Evolutionary conservation across 768 basidiomycete species (phyloP).

Genomic region (Leccinum disarticulatum): DNA sequence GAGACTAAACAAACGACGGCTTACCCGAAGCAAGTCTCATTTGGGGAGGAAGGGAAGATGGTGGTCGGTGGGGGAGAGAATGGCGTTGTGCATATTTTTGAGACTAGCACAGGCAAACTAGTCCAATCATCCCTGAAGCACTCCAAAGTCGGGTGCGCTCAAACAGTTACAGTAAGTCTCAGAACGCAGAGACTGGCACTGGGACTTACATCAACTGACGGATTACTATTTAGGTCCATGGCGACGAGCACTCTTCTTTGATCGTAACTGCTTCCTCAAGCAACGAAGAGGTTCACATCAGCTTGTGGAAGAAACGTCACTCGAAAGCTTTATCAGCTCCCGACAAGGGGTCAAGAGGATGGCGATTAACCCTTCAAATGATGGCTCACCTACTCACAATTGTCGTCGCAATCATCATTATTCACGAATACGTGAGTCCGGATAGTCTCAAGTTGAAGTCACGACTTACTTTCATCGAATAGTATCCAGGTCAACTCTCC

Average conservation of each 20-base stretch:
- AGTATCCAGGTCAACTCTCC: too few species aligned
- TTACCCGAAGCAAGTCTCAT: slow-evolving; percentile 11
- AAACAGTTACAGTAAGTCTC: slow-evolving; percentile 1
- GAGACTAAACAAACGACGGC: slow-evolving; percentile 1
- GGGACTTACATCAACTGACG: too few species aligned
- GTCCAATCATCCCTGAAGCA: neutral
- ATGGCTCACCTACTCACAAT: too few species aligned
- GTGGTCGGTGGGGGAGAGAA: slow-evolving; percentile 4
- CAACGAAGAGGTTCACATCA: neutral
- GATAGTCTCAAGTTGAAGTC: too few species aligned
- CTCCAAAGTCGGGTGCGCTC: neutral
- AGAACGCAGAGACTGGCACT: neutral
- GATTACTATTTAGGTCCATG: neutral
- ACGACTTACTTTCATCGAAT: too few species aligned
- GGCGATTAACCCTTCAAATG: too few species aligned
- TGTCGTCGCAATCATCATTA: too few species aligned
- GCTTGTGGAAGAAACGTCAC: too few species aligned
- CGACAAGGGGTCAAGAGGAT: too few species aligned
- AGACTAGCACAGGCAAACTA: neutral
- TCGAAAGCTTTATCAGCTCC: too few species aligned
- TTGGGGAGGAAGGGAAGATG: neutral
- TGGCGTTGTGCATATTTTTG: neutral
- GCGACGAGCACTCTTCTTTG: neutral
- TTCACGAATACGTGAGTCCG: too few species aligned
- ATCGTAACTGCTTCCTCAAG: neutral